Conservation (phyloP, 169 alveolate species). For the Cryptosporidium meleagridis region DNA sequence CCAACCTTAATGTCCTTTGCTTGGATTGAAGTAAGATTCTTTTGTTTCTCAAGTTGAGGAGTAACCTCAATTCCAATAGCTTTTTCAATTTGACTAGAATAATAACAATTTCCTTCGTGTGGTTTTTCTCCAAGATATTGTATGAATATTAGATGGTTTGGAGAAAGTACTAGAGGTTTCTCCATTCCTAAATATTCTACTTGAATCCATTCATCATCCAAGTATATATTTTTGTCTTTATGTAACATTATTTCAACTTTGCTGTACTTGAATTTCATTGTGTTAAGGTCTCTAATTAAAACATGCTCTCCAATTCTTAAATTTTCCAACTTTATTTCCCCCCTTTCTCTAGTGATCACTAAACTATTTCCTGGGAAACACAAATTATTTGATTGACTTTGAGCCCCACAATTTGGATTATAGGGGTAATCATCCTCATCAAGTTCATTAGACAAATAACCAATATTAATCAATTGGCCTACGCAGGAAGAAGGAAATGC, state of each 20-base stretch:
- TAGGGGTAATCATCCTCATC: slow-evolving; percentile 70
- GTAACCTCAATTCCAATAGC: not conserved
- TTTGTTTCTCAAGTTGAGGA: not conserved
- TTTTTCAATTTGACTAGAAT: not conserved
- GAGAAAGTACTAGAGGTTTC: slow-evolving; percentile 45
- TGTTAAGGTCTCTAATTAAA: slow-evolving; percentile 11
- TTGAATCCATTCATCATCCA: slow-evolving; percentile 47
- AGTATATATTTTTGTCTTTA: slow-evolving; percentile 12
- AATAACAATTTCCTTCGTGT: slow-evolving; percentile 32
- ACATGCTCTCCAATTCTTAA: slow-evolving; percentile 29
- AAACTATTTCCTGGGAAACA: slow-evolving; percentile 63
- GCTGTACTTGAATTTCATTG: slow-evolving; percentile 40
- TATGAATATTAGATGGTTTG: slow-evolving; percentile 51
- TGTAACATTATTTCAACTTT: slow-evolving; percentile 60
- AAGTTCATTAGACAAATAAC: slow-evolving; percentile 35
- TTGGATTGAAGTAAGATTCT: not conserved
- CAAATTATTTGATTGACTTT: slow-evolving; percentile 50
- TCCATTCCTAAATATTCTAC: slow-evolving; percentile 26
- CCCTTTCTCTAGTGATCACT: slow-evolving; percentile 15
- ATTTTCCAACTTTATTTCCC: slow-evolving; percentile 35
- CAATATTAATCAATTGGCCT: slow-evolving; percentile 56
- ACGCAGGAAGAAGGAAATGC: slow-evolving; percentile 64
- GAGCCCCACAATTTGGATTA: slow-evolving; percentile 64
- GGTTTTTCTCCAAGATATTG: slow-evolving; percentile 26
- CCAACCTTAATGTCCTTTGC: slow-evolving; percentile 45